A percentile compares a stretch with the other conserved stretches of the same genome.
These are phyloP conservation scores for Chloris gayana DNA, from an alignment of 176 grass and related monocot genomes.

Conservation along the genomic window DNA sequence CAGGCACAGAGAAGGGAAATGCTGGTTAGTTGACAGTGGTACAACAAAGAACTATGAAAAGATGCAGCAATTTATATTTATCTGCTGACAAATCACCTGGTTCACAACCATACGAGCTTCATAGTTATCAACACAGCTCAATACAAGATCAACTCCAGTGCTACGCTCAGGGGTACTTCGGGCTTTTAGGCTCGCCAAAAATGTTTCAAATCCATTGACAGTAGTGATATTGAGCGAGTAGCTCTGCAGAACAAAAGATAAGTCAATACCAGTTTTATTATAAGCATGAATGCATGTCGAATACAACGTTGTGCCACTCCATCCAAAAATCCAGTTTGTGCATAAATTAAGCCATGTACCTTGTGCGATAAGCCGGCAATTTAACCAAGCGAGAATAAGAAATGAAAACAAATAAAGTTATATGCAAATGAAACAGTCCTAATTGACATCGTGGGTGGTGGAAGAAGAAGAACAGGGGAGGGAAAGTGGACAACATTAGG, in stretches of 20 bases:
- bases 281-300: constrained; percentile 38
- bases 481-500: not conserved
- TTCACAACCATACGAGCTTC: constrained; percentile 99
- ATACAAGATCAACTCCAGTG: constrained; percentile 91
- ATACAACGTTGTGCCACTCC: constrained; percentile 11
- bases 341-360: not conserved
- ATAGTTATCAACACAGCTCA: constrained; percentile 99
- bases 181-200: constrained; percentile 75
- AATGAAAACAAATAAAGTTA: not conserved
- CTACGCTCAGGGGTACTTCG: constrained; percentile 33
- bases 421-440: constrained; percentile 10
- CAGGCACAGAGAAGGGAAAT: constrained; percentile 1
- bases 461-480: constrained; percentile 39
- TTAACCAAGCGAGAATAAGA: constrained; percentile 6
- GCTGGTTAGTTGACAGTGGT: constrained; percentile 9
- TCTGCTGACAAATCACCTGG: constrained; percentile 54
- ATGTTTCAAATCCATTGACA: constrained; percentile 89
- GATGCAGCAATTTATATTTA: constrained; percentile 6
- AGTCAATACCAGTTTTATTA: not conserved
- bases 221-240: constrained; percentile 98
- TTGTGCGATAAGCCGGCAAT: constrained; percentile 49
- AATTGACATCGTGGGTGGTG: not conserved
- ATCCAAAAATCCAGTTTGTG: not conserved
- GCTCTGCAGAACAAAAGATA: constrained; percentile 57
- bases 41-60: constrained; percentile 17